Evolutionary conservation across 2,329 filamentous ascomycete species (phyloP).

Genomic region (Microsporum canis): DNA sequence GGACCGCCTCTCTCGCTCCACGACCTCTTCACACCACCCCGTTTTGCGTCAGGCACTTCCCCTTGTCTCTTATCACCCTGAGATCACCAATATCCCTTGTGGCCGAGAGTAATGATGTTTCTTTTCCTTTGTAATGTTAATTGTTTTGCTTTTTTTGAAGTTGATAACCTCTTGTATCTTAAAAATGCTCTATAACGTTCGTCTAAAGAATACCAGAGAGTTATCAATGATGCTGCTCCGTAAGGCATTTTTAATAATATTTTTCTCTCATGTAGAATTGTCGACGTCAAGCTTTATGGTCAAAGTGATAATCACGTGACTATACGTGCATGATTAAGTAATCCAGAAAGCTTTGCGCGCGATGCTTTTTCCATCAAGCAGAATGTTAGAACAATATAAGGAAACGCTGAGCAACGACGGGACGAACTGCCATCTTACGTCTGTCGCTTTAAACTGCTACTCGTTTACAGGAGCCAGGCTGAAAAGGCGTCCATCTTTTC

Average conservation of each 20-base stretch:
- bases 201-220: neutral
- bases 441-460: neutral
- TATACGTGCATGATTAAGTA: neutral
- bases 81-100: neutral
- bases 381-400: neutral
- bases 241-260: neutral
- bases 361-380: neutral
- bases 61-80: neutral
- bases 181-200: neutral
- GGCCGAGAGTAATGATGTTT: neutral
- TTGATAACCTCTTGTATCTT: neutral
- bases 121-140: slow-evolving; percentile 3
- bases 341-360: neutral
- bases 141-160: neutral
- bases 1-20: neutral
- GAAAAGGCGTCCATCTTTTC: neutral
- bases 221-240: neutral
- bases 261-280: neutral
- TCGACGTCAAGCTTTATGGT: neutral
- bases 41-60: neutral
- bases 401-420: neutral
- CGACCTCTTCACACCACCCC: neutral
- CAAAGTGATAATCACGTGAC: neutral
- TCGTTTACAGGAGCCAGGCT: neutral
- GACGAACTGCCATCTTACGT: too few relatives aligned